Percentiles rank a stretch among this genome's conserved stretches.
These are phyloP conservation scores for Glycine soja DNA, from an alignment of 306 rosid species.

Conservation along the genomic window DNA sequence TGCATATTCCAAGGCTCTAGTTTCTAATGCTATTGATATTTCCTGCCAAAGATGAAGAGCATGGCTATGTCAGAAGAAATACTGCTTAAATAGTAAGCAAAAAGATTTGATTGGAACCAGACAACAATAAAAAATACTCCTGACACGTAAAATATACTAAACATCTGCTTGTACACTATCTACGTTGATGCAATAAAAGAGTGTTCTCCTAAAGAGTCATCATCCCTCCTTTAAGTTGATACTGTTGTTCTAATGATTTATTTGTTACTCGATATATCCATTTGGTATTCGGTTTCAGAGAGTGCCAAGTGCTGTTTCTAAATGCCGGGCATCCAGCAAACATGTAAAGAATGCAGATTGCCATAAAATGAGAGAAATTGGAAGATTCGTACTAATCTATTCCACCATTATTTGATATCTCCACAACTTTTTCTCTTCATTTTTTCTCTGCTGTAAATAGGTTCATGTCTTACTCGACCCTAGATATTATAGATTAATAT, in stretches of 20 bases:
- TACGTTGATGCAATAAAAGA: too few species aligned
- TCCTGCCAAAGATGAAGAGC: constrained; percentile 61
- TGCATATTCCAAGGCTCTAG: constrained; percentile 48
- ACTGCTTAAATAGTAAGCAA: background rate
- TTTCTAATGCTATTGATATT: constrained; percentile 69
- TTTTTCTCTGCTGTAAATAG: background rate
- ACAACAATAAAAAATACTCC: background rate
- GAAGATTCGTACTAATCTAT: background rate
- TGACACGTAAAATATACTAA: background rate
- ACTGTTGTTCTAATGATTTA: too few species aligned
- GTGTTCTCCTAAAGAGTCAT: too few species aligned
- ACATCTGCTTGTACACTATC: too few species aligned
- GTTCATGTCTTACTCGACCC: background rate
- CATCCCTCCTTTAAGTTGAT: too few species aligned
- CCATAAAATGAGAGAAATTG: background rate
- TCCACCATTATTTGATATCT: background rate
- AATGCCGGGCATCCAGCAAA: constrained; percentile 10
- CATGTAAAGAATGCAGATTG: background rate
- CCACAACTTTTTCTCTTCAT: background rate
- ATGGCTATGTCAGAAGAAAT: constrained; percentile 26
- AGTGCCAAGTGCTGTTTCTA: background rate
- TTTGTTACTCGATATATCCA: background rate
- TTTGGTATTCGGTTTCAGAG: background rate
- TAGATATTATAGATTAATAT: background rate
- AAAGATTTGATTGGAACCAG: background rate